Conservation (phyloP, 2,329 filamentous ascomycete species). For the Sporothrix phasma region DNA sequence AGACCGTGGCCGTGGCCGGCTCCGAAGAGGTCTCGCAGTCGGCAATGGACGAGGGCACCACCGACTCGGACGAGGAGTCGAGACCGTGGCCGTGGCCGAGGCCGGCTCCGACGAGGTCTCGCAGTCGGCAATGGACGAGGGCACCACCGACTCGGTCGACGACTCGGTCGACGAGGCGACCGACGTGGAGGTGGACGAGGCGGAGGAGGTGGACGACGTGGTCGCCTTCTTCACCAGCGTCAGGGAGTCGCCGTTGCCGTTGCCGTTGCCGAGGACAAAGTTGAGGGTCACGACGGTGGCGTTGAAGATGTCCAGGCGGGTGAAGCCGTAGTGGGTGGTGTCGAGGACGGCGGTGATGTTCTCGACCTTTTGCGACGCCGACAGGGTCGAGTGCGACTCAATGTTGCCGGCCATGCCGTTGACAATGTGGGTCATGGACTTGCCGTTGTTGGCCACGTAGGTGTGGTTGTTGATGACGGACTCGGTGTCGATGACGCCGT, state of each 20-base stretch:
- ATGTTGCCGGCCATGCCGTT: constrained; percentile 46
- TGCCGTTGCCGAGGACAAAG: constrained; percentile 34
- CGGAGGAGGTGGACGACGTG: background rate
- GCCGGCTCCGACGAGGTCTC: background rate
- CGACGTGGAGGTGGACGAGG: background rate
- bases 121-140: background rate
- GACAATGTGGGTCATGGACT: constrained; percentile 39
- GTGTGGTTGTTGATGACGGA: constrained; percentile 39
- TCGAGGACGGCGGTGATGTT: constrained; percentile 37
- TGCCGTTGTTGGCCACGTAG: constrained; percentile 37
- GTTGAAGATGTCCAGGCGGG: constrained; percentile 32
- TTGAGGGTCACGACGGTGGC: constrained; percentile 15
- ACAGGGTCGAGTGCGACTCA: constrained; percentile 36
- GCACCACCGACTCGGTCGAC: background rate
- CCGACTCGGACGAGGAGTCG: background rate
- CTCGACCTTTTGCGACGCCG: constrained; percentile 25
- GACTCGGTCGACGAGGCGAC: background rate
- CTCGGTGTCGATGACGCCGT: constrained; percentile 27
- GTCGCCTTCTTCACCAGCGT: constrained; percentile 19
- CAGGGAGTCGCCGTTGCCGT: constrained; percentile 31
- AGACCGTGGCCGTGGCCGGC: background rate
- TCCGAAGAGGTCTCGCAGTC: background rate
- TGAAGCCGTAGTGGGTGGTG: constrained; percentile 38
- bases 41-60: background rate
- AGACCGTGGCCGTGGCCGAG: background rate